Base-by-base conservation (phyloP, 805 yeast genomes). In the Kuraishia ogatae region DNA sequence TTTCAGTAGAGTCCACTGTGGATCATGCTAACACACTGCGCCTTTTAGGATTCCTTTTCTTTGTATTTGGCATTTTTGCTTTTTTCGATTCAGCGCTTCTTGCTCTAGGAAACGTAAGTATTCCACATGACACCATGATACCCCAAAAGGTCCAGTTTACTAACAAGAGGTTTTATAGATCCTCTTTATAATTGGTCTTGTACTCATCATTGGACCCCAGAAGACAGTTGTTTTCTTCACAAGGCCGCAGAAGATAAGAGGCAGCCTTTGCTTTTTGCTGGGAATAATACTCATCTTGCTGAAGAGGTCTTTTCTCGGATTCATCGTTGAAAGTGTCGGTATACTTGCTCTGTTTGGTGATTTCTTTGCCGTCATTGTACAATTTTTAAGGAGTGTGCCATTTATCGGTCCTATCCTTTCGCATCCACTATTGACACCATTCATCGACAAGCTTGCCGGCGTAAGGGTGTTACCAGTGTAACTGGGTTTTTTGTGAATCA, bases 271-370 rank as follows among this genome's bases (percentile, higher is more conserved):
- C 61, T 91, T 94, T 65, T 73, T 73, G 2, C 54, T 81, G 5
- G 99, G 99, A 1, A 83, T 94, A 15, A 53, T 85, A 15, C 71
- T 93, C 60, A 93, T 94, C 54, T 72, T 93, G 55, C 63, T 81
- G 62, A 87, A 87, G 64, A 78, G 85, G 72, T 82, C 97, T 1
- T 88, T 94, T 65, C 63, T 85, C 24, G 99, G 99, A 8, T 93
- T 94, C 64, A 66, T 85, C 1, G 72, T 93, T 47, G 99, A 93
- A 68, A 81, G 86, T 53, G 73, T 92, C 59, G 99, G 99, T n/a
- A 89, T 93, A 24, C 71, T 93, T 57, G 92, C 89, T 7, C 74
- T 93, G 43, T 93, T 94, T 71, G 99, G 72, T 3, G 98, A 94
- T 70, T 92, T 94, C 69, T 88, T 93, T 64, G 90, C 96, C 24